A percentile compares a stretch with the other conserved stretches of the same genome.
phyloP scores from a whole-genome alignment of 768 basidiomycete species.

The Harrya chromipes region DNA sequence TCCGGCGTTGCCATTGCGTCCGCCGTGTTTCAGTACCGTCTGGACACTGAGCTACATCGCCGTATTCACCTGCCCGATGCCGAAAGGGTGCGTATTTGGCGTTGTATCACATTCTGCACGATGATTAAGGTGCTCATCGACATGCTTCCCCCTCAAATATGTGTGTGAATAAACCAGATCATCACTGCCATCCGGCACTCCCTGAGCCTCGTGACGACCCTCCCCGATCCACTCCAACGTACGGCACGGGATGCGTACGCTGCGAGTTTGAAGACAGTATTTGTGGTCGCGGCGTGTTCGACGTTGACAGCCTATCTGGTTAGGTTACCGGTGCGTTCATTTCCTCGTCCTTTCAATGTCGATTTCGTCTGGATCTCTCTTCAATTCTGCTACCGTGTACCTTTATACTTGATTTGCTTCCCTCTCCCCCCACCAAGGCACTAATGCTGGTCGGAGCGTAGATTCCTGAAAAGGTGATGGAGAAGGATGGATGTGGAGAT shows the following conservation, averaged over 20 bases:
- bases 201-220: constrained; percentile 9
- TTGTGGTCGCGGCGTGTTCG: constrained; percentile 18
- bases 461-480: constrained; percentile 14
- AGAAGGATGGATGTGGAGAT: neutral
- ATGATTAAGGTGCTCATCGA: too few relatives aligned
- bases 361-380: too few relatives aligned
- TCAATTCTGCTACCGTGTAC: neutral
- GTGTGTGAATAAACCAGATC: neutral
- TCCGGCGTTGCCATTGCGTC: constrained; percentile 22
- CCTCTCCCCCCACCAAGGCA: too few relatives aligned
- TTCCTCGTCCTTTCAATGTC: neutral
- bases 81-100: constrained; percentile 1
- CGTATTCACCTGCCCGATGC: constrained; percentile 15
- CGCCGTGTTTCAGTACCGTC: constrained; percentile 20
- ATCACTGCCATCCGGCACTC: constrained; percentile 20
- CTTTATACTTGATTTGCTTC: neutral
- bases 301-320: constrained; percentile 17
- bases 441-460: neutral
- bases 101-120: neutral
- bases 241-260: constrained; percentile 20
- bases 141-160: too few relatives aligned
- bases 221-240: constrained; percentile 15
- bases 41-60: constrained; percentile 10
- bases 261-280: constrained; percentile 17
- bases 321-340: constrained; percentile 14